Evolutionary conservation across 2,329 filamentous ascomycete species (phyloP).

Genomic region (Diatrype stigma): DNA sequence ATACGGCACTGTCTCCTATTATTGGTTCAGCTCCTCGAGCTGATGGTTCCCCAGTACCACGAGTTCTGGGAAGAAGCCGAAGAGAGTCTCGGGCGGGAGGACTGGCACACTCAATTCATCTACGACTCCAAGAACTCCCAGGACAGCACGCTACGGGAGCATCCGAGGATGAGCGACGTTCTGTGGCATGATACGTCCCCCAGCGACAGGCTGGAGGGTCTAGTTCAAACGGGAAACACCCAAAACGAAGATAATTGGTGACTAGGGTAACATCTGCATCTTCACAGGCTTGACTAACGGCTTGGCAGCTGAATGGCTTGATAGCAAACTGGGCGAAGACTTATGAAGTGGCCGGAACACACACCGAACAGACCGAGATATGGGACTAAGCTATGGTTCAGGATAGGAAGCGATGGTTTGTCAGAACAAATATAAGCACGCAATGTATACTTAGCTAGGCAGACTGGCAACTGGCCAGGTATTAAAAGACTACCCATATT

Average conservation of each 20-base stretch:
- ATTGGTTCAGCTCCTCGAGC: conserved; percentile 15
- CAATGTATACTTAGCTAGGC: too few species aligned
- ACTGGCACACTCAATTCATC: conserved; percentile 19
- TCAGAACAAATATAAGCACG: too few species aligned
- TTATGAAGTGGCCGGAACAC: too few species aligned
- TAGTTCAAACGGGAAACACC: not conserved
- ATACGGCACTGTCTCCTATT: conserved; percentile 19
- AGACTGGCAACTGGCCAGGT: too few species aligned
- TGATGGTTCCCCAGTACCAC: conserved; percentile 12
- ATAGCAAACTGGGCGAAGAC: too few species aligned
- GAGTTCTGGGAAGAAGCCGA: conserved; percentile 20
- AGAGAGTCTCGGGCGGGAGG: conserved; percentile 9
- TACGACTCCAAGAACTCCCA: conserved; percentile 16
- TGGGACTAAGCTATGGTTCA: too few species aligned
- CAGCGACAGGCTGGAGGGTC: not conserved
- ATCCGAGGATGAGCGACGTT: conserved; percentile 5
- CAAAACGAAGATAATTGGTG: too few species aligned
- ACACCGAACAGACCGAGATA: too few species aligned
- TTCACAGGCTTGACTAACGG: too few species aligned
- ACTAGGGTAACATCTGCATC: not conserved
- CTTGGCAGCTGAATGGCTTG: too few species aligned
- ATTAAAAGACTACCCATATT: too few species aligned
- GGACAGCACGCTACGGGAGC: conserved; percentile 1
- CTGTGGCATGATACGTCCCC: not conserved
- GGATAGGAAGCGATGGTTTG: too few species aligned